These are phyloP conservation scores for Metschnikowia kofuensis DNA, from an alignment of 805 yeast species.

Conservation along the genomic window DNA sequence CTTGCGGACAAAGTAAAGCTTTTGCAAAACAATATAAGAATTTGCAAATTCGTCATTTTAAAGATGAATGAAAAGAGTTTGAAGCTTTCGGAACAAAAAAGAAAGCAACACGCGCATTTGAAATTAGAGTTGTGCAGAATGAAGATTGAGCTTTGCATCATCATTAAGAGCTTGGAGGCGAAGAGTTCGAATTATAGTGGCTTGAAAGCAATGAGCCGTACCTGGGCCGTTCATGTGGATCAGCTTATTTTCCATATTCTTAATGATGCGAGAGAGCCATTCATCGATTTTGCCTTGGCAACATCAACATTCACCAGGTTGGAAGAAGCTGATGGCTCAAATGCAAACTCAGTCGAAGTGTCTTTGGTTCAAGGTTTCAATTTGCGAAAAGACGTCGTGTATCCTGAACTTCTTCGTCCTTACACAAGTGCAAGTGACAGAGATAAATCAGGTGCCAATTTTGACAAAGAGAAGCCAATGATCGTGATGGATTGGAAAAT, in stretches of 20 bases:
- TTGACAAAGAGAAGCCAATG: constrained; percentile 21
- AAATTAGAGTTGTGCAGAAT: constrained; percentile 34
- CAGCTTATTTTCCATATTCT: constrained; percentile 70
- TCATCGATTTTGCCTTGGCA: constrained; percentile 67
- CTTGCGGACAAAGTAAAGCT: constrained; percentile 27
- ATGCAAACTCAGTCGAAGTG: constrained; percentile 57
- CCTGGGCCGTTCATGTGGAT: constrained; percentile 42
- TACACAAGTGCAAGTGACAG: constrained; percentile 23
- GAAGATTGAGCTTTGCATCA: constrained; percentile 31
- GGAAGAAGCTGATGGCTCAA: constrained; percentile 64
- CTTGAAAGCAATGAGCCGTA: constrained; percentile 8
- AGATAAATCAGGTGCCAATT: constrained; percentile 9
- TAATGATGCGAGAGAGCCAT: constrained; percentile 55
- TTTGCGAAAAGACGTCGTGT: constrained; percentile 51
- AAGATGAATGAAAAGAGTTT: constrained; percentile 36
- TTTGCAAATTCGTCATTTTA: constrained; percentile 34
- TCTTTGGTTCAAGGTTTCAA: constrained; percentile 68
- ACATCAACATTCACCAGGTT: constrained; percentile 58
- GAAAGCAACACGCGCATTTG: constrained; percentile 20
- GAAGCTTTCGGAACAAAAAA: constrained; percentile 20
- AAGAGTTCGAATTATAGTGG: constrained; percentile 10
- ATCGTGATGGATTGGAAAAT: constrained; percentile 60
- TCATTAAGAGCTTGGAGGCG: constrained; percentile 24
- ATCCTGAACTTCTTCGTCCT: constrained; percentile 71
- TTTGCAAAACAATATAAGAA: constrained; percentile 31